Evolutionary conservation across 2,329 filamentous ascomycete genomes (phyloP), one percentile per base, ranked within the genome.

Genomic region (Alternaria panax): DNA sequence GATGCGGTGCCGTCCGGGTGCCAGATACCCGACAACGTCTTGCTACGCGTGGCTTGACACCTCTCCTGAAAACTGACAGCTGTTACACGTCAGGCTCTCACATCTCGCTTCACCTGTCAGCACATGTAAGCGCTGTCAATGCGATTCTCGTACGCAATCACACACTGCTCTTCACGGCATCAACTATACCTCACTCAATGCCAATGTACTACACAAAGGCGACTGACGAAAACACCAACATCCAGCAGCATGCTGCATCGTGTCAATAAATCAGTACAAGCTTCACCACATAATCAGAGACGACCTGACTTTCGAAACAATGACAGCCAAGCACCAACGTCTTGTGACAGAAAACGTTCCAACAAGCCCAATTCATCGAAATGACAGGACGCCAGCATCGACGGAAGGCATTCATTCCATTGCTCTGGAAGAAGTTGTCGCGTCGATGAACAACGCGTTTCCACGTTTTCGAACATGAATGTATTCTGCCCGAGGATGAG

Each of bases 321-420:
- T 36, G 45, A 48, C 45, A 36, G 20, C 45, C 22, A 36, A 48
- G 45, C 20, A 25, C 20, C 20, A 36, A 34, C 30, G 2, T 14
- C 30, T 22, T 48, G 45, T 48, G 30, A 48, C 45, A 36, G 20
- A 25, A 48, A 36, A 48, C 30, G 30, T 48, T 48, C 45, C 30
- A 20, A 24, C 27, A 28, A 45, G 16, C 28, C 25, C 25, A 12
- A 25, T 30, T 30, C 42, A 45, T 24, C 28, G 30, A 12, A 36
- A 48, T 36, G 14, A 25, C 5, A 25, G 20, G 14, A 25, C 14
- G 20, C 8, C 5, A 3, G 28, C 45, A 36, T 48, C 36, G 5
- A 48, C 45, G 45, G 45, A n/a, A 25, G 9, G 3, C 16, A 34
- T 0, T 18, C 12, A 2, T 48, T 48, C 45, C 28, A 48, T 36